phyloP scores from a whole-genome alignment of 1,284 basidiomycete genomes.

The Spongispora temasekensis region DNA sequence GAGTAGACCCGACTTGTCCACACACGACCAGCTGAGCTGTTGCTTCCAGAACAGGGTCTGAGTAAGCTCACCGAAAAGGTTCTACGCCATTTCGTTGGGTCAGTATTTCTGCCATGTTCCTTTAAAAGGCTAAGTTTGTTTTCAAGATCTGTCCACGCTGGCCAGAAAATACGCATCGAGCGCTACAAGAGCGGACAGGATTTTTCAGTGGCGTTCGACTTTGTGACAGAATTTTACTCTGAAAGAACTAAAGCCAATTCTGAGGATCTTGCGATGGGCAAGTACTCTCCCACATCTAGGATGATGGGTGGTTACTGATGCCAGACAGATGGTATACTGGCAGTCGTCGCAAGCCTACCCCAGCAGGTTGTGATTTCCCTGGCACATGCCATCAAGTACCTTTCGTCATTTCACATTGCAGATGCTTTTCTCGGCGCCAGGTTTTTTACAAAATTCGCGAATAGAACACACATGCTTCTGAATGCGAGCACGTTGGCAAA shows the following conservation, averaged over 20 bases:
- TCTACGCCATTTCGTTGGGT: conserved; percentile 69
- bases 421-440: conserved; percentile 73
- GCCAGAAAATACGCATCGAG: conserved; percentile 64
- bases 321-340: conserved; percentile 54
- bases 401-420: conserved; percentile 76
- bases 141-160: conserved; percentile 44
- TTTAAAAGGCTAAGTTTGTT: conserved; percentile 12
- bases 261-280: conserved; percentile 51
- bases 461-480: conserved; percentile 84
- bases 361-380: conserved; percentile 75
- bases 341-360: conserved; percentile 71
- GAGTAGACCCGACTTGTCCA: conserved; percentile 80
- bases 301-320: not conserved
- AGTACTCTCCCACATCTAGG: conserved; percentile 2
- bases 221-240: conserved; percentile 74
- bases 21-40: conserved; percentile 80
- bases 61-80: conserved; percentile 79
- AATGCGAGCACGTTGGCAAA: conserved; percentile 88
- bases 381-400: conserved; percentile 76
- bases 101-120: conserved; percentile 23
- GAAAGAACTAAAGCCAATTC: conserved; percentile 50
- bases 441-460: conserved; percentile 81
- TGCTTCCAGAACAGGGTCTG: conserved; percentile 65
- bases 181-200: conserved; percentile 56
- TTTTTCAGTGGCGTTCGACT: conserved; percentile 75